These are phyloP conservation scores for Solanum habrochaites DNA, from an alignment of 257 asterid genomes.

Conservation along the genomic window DNA sequence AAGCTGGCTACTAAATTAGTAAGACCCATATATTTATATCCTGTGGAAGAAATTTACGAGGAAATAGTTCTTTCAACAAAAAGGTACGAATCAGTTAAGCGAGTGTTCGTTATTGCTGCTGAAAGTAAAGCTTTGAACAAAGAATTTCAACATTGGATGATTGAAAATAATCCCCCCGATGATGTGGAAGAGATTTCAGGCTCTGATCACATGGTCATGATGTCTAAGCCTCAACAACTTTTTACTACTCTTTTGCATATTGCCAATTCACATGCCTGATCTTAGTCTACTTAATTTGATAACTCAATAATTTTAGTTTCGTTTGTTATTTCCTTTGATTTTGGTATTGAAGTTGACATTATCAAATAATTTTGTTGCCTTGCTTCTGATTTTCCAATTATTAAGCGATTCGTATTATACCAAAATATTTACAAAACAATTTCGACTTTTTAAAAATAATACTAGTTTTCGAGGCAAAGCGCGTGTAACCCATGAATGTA, in stretches of 20 bases:
- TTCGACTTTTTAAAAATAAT: no score
- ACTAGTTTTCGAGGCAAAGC: no score
- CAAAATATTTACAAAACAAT: not conserved
- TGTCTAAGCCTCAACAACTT: constrained; percentile 19
- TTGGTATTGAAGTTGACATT: not conserved
- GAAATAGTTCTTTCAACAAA: not conserved
- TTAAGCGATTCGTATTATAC: not conserved
- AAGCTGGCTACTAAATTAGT: constrained; percentile 10
- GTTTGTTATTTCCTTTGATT: not conserved
- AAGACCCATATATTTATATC: constrained; percentile 4
- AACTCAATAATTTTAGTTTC: no score
- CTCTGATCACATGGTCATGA: constrained; percentile 29
- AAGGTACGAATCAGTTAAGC: constrained; percentile 10
- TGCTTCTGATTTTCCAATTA: not conserved
- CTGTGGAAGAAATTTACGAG: not conserved
- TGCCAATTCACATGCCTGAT: not conserved
- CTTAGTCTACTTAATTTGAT: not conserved
- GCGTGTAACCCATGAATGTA: no score
- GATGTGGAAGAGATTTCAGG: constrained; percentile 16
- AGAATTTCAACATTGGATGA: constrained; percentile 15
- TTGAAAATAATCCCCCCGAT: constrained; percentile 17
- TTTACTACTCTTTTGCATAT: not conserved
- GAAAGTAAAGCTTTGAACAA: constrained; percentile 3
- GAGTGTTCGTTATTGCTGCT: constrained; percentile 9
- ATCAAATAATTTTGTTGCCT: not conserved